Percentiles rank a stretch among this genome's conserved stretches.
Conservation (phyloP, 768 basidiomycete genomes). For the Scleroderma bovista region DNA sequence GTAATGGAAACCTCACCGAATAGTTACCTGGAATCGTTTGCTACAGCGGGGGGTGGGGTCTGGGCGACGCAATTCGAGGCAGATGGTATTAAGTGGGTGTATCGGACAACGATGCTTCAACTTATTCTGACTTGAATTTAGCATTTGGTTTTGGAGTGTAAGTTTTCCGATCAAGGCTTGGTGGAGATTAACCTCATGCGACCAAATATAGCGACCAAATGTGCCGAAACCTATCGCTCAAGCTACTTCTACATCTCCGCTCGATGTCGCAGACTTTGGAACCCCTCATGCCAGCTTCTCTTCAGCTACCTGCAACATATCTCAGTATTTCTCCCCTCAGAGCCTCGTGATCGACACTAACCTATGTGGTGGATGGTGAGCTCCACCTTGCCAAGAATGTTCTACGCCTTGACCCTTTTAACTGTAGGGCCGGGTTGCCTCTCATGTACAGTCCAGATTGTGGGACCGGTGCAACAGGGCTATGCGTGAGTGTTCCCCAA, state of each 20-base stretch:
- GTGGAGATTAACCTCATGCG: neutral
- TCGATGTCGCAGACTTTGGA: conserved; percentile 40
- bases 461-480: conserved; percentile 31
- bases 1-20: conserved; percentile 26
- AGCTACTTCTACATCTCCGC: conserved; percentile 26
- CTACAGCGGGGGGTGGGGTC: conserved; percentile 48
- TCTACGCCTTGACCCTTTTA: neutral
- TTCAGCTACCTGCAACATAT: conserved; percentile 39
- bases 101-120: neutral
- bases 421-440: conserved; percentile 44
- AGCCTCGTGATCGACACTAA: conserved; percentile 50
- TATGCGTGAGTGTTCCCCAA: conserved; percentile 33
- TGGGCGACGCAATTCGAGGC: conserved; percentile 68
- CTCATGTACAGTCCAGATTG: conserved; percentile 40
- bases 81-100: conserved; percentile 42
- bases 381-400: neutral
- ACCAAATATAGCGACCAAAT: neutral
- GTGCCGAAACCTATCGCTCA: conserved; percentile 9
- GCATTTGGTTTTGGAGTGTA: conserved; percentile 49
- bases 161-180: conserved; percentile 13
- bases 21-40: conserved; percentile 20
- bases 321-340: conserved; percentile 42
- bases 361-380: conserved; percentile 47
- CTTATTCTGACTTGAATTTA: conserved; percentile 11
- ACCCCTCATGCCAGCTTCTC: conserved; percentile 40